Conservation (phyloP, 176 grass and related monocot genomes). For the Eleusine coracana region DNA sequence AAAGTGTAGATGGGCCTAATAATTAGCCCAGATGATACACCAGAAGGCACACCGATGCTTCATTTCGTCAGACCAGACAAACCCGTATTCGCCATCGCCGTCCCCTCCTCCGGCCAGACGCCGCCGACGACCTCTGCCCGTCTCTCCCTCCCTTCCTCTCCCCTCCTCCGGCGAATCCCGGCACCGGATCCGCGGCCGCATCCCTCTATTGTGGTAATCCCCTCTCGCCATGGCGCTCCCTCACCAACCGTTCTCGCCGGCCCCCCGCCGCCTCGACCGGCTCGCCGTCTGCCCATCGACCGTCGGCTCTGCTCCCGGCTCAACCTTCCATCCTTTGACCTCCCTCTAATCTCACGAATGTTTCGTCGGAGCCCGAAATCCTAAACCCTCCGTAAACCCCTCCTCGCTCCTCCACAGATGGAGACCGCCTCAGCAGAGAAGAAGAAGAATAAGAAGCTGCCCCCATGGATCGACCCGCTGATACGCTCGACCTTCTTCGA, state of each 20-base stretch:
- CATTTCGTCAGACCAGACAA: neutral
- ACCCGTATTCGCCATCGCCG: neutral
- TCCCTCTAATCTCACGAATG: neutral
- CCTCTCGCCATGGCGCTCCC: neutral
- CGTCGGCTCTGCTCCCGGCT: no score
- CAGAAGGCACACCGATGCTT: neutral
- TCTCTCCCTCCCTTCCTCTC: neutral
- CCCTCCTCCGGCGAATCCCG: neutral
- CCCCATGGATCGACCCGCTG: neutral
- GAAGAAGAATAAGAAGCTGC: no score
- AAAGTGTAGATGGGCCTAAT: neutral
- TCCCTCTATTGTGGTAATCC: neutral
- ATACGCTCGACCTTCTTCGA: neutral
- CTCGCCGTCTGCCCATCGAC: neutral
- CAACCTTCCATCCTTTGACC: neutral
- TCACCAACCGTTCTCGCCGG: neutral
- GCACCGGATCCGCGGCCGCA: neutral
- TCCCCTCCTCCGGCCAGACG: neutral
- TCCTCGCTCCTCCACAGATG: no score
- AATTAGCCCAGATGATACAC: neutral
- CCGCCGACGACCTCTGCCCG: no score
- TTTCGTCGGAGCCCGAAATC: neutral
- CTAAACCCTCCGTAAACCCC: neutral
- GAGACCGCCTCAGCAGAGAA: neutral
- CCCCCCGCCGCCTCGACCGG: no score